Percentiles rank a stretch among this genome's conserved stretches.
Evolutionary conservation across 169 alveolate genomes (phyloP).

Genomic region (Cryptosporidium bovis): DNA sequence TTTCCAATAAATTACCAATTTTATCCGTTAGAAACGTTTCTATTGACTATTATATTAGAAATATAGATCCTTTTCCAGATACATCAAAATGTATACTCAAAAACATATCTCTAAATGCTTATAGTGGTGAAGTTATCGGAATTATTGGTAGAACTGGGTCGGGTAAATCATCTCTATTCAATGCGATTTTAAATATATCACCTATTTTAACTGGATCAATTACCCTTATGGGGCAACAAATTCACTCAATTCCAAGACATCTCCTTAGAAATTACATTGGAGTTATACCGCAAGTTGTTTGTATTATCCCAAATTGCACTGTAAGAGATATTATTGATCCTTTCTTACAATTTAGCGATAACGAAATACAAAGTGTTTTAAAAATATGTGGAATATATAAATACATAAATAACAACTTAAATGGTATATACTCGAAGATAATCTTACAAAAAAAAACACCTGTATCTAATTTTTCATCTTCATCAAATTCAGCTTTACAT

Average conservation of each 20-base stretch:
- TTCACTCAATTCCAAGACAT: constrained; percentile 57
- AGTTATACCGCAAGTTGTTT: constrained; percentile 59
- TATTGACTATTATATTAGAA: constrained; percentile 1
- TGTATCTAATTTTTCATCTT: background rate
- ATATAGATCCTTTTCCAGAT: background rate
- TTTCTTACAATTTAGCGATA: constrained; percentile 28
- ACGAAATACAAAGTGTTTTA: constrained; percentile 42
- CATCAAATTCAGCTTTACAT: background rate
- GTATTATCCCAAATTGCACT: constrained; percentile 57
- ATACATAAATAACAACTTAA: constrained; percentile 20
- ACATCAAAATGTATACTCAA: constrained; percentile 10
- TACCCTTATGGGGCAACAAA: constrained; percentile 29
- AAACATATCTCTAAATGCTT: constrained; percentile 49
- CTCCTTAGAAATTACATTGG: constrained; percentile 49
- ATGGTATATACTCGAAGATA: constrained; percentile 43
- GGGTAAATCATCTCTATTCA: constrained; percentile 87
- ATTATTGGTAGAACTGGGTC: constrained; percentile 89
- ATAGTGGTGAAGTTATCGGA: constrained; percentile 83
- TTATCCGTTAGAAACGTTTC: constrained; percentile 25
- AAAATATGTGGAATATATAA: constrained; percentile 67
- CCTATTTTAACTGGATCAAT: constrained; percentile 34
- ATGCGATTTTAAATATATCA: constrained; percentile 67
- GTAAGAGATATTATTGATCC: constrained; percentile 70
- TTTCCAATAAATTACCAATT: constrained; percentile 38
- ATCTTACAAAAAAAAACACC: background rate